Percentiles rank a stretch among this genome's conserved stretches.
These are phyloP conservation scores for Fusarium nygamai DNA, from an alignment of 2,329 filamentous ascomycete species.

Conservation along the genomic window DNA sequence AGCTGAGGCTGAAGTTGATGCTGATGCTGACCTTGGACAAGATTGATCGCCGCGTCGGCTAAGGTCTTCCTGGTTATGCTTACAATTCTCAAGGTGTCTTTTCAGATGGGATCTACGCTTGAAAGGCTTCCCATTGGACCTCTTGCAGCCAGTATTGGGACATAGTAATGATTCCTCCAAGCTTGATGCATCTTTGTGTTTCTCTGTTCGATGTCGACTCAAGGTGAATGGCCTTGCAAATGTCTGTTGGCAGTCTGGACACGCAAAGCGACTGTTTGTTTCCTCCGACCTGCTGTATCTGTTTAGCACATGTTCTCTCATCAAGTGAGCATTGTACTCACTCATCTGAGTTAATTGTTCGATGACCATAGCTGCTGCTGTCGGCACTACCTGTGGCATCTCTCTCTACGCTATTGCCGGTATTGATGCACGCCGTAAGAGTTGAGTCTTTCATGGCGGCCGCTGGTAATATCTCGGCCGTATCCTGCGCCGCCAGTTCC, in stretches of 20 bases:
- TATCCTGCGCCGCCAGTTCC: not conserved
- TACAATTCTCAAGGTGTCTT: not conserved
- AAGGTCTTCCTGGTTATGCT: rapidly evolving
- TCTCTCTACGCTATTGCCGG: rapidly evolving
- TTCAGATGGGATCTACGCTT: rapidly evolving
- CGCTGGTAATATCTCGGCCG: rapidly evolving
- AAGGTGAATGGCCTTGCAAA: not conserved
- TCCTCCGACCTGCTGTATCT: rapidly evolving
- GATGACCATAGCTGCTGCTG: not conserved
- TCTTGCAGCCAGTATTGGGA: not conserved
- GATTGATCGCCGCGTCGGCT: not conserved
- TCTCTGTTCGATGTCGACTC: rapidly evolving
- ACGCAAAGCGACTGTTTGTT: rapidly evolving
- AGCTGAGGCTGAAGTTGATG: not conserved
- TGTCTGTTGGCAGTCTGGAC: not conserved
- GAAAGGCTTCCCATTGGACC: not conserved
- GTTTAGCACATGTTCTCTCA: rapidly evolving
- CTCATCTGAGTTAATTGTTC: not conserved
- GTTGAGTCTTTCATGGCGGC: not conserved
- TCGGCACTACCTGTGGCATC: rapidly evolving
- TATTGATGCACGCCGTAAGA: rapidly evolving
- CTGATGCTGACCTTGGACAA: rapidly evolving
- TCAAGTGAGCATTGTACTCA: not conserved
- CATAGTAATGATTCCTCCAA: rapidly evolving
- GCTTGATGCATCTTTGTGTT: not conserved